Evolutionary conservation across 2,329 filamentous ascomycete species (phyloP).

Genomic region (Beauveria bassiana): DNA sequence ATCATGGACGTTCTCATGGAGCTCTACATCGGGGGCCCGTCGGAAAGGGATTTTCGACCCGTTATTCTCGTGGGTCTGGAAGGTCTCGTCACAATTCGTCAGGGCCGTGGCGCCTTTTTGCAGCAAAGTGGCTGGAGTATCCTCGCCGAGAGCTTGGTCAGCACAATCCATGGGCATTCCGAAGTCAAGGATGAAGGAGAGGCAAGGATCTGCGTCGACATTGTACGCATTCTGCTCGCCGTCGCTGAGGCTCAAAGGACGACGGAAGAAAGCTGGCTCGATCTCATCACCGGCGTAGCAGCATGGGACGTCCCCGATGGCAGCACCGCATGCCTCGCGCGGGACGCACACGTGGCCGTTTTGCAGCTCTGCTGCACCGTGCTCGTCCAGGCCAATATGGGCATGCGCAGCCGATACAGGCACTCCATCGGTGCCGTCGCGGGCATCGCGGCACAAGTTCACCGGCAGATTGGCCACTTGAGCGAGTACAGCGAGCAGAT

Average conservation of each 20-base stretch:
- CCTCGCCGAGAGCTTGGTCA: conserved; percentile 41
- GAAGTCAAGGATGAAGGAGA: conserved; percentile 23
- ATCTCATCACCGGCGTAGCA: conserved; percentile 42
- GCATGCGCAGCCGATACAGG: conserved; percentile 41
- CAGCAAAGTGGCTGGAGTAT: conserved; percentile 46
- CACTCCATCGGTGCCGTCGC: conserved; percentile 44
- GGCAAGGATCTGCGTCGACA: conserved; percentile 43
- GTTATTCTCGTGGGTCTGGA: conserved; percentile 53
- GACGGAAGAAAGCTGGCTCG: conserved; percentile 49
- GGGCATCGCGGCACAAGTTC: conserved; percentile 39
- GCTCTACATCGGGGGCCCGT: conserved; percentile 26
- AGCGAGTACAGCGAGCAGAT: conserved; percentile 33
- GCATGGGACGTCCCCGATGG: conserved; percentile 35
- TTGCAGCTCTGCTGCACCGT: conserved; percentile 49
- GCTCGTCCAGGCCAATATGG: conserved; percentile 37
- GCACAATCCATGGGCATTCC: conserved; percentile 29
- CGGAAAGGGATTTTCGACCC: conserved; percentile 42
- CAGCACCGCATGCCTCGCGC: conserved; percentile 17
- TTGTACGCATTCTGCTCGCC: conserved; percentile 47
- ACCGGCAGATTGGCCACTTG: conserved; percentile 20
- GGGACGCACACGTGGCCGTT: conserved; percentile 46
- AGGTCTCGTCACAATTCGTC: conserved; percentile 42
- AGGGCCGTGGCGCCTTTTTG: conserved; percentile 41
- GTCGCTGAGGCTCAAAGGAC: conserved; percentile 40
- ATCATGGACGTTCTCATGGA: conserved; percentile 58